Percentiles rank a stretch among this genome's conserved stretches.
Evolutionary conservation across 176 grass and related monocot genomes (phyloP).

Genomic region (Elymus sibiricus): DNA sequence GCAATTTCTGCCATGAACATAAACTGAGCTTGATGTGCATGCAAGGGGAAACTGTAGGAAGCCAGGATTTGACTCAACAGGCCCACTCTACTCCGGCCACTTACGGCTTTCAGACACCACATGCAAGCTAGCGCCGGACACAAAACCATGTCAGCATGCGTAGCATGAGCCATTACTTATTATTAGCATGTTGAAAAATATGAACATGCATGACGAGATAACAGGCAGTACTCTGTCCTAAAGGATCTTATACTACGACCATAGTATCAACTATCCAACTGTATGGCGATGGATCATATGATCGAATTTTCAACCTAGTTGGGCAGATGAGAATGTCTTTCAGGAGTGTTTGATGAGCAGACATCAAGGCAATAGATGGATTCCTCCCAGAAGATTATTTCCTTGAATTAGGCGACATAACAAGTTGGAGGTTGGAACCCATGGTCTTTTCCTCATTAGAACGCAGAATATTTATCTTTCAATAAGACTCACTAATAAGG

Average conservation of each 20-base stretch:
- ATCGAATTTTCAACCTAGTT: slow-evolving; percentile 4
- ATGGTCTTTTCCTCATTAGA: slow-evolving; percentile 33
- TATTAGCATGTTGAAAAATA: slow-evolving; percentile 14
- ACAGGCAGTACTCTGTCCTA: slow-evolving; percentile 2
- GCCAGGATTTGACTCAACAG: slow-evolving; percentile 19
- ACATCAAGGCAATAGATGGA: slow-evolving; percentile 4
- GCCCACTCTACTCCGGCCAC: slow-evolving; percentile 23
- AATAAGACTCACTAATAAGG: slow-evolving; percentile 28
- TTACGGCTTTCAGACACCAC: slow-evolving; percentile 31
- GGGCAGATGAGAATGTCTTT: not conserved
- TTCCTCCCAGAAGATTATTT: slow-evolving; percentile 22
- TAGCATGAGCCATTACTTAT: slow-evolving; percentile 9
- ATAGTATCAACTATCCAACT: not conserved
- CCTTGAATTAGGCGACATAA: slow-evolving; percentile 21
- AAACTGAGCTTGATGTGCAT: slow-evolving; percentile 23
- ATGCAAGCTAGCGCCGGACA: slow-evolving; percentile 22
- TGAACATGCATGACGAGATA: slow-evolving; percentile 20
- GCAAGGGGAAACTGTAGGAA: slow-evolving; percentile 17
- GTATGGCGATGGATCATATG: not conserved
- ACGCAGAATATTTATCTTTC: slow-evolving; percentile 25
- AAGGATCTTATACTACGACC: not conserved
- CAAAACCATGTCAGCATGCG: slow-evolving; percentile 13
- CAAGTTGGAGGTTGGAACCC: not conserved
- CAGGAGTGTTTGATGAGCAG: not conserved
- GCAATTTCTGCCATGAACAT: slow-evolving; percentile 29